Percentiles rank a stretch among this genome's conserved stretches.
Conservation (phyloP, 306 rosid genomes). For the Dalbergia cultrata region DNA sequence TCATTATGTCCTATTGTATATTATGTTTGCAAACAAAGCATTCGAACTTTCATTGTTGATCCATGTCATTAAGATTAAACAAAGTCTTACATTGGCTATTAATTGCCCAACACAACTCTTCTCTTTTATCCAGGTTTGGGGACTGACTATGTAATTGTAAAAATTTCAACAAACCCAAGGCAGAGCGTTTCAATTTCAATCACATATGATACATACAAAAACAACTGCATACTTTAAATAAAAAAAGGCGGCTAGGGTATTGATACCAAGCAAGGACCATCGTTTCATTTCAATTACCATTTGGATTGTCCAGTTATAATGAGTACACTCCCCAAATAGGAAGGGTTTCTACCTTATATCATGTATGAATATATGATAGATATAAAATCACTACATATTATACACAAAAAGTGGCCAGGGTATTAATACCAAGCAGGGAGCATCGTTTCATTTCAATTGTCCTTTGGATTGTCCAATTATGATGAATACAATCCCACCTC, state of each 20-base stretch:
- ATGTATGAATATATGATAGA: not conserved
- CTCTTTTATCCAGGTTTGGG: not conserved
- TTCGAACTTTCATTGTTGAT: too few relatives aligned
- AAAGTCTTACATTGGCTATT: too few relatives aligned
- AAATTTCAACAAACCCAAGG: not conserved
- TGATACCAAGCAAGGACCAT: constrained; percentile 32
- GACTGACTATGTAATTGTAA: not conserved
- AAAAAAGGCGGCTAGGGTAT: not conserved
- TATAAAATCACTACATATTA: not conserved
- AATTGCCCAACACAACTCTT: too few relatives aligned
- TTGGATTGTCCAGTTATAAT: constrained; percentile 9
- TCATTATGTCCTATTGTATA: too few relatives aligned
- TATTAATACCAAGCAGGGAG: constrained; percentile 35
- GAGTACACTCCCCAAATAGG: not conserved
- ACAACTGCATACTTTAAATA: not conserved
- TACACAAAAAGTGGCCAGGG: not conserved
- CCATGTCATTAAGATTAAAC: too few relatives aligned
- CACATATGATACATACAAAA: not conserved
- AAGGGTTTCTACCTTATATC: not conserved
- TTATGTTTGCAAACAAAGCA: too few relatives aligned
- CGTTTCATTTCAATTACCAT: not conserved
- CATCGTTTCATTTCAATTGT: not conserved
- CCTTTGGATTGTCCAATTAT: constrained; percentile 6
- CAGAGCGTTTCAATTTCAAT: not conserved
- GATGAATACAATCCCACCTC: not conserved